A percentile compares a stretch with the other conserved stretches of the same genome.
Evolutionary conservation across 345 rosid genomes (phyloP).

Genomic region (Alliaria petiolata): DNA sequence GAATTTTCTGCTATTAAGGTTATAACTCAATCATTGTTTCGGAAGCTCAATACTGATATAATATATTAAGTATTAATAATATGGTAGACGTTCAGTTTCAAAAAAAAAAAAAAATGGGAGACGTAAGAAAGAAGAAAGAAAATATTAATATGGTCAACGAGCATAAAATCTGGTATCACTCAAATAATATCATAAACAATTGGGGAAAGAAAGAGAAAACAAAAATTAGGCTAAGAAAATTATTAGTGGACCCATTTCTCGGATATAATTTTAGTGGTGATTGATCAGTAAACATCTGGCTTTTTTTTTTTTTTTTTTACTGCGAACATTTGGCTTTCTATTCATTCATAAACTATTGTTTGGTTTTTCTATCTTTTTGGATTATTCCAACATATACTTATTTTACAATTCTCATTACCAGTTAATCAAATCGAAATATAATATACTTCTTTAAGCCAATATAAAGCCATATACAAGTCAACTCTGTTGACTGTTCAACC

Average conservation of each 20-base stretch:
- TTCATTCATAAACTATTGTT: background rate
- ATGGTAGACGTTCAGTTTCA: too few species aligned
- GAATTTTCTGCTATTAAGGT: too few species aligned
- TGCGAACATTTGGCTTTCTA: slow-evolving; percentile 5
- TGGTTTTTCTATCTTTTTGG: background rate
- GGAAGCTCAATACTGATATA: background rate
- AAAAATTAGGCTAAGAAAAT: background rate
- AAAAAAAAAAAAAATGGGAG: too few species aligned
- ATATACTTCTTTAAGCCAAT: background rate
- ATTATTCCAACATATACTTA: background rate
- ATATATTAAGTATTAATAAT: too few species aligned
- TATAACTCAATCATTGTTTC: background rate
- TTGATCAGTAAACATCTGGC: slow-evolving; percentile 23
- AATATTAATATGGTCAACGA: background rate
- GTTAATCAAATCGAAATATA: background rate
- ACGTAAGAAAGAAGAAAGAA: too few species aligned
- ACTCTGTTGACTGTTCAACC: slow-evolving; percentile 16
- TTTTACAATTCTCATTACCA: background rate
- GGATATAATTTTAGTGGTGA: slow-evolving; percentile 22
- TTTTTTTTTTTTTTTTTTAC: too few species aligned
- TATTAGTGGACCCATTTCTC: background rate
- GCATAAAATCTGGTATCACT: background rate
- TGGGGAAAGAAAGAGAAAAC: background rate
- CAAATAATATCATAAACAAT: background rate
- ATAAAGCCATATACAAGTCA: slow-evolving; percentile 13